A percentile compares a stretch with the other conserved stretches of the same genome.
These are phyloP conservation scores for Nannizziopsis arthrosporioides DNA, from an alignment of 2,329 filamentous ascomycete species.

Conservation along the genomic window DNA sequence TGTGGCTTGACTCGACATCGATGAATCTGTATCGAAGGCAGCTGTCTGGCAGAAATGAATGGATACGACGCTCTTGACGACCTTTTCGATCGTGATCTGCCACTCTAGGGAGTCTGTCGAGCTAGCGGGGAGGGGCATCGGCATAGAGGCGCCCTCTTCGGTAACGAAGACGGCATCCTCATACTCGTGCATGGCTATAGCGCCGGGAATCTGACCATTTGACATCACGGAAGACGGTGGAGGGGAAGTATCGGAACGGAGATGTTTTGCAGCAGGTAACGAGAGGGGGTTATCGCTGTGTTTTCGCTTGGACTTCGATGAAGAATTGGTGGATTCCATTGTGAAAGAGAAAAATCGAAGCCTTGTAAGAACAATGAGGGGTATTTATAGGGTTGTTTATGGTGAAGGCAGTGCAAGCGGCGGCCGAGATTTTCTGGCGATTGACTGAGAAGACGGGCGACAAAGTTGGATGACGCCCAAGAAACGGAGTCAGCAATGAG, in stretches of 20 bases:
- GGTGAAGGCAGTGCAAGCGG: not conserved
- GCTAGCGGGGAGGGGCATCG: slow-evolving; percentile 9
- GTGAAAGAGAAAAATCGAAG: slow-evolving; percentile 6
- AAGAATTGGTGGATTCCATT: slow-evolving; percentile 41
- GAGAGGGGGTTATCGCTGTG: slow-evolving; percentile 38
- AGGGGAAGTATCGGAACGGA: slow-evolving; percentile 37
- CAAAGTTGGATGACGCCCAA: no score
- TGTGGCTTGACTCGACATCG: slow-evolving; percentile 87
- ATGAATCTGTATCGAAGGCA: slow-evolving; percentile 93
- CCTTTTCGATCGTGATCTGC: slow-evolving; percentile 89
- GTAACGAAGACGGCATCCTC: slow-evolving; percentile 17
- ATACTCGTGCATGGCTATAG: slow-evolving; percentile 19
- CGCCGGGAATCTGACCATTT: slow-evolving; percentile 33
- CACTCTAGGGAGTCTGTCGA: slow-evolving; percentile 62
- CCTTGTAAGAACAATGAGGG: not conserved
- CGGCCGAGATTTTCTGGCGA: no score
- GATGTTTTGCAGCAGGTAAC: slow-evolving; percentile 46
- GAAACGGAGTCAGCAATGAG: no score
- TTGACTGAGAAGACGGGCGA: no score
- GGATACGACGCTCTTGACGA: slow-evolving; percentile 93
- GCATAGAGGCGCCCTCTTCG: slow-evolving; percentile 31
- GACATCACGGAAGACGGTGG: slow-evolving; percentile 27
- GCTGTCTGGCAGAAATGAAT: slow-evolving; percentile 98
- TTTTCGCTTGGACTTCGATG: slow-evolving; percentile 40
- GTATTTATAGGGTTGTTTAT: slow-evolving; percentile 5